Evolutionary conservation across 1,284 basidiomycete species (phyloP).

Genomic region (Agaricales sp.): DNA sequence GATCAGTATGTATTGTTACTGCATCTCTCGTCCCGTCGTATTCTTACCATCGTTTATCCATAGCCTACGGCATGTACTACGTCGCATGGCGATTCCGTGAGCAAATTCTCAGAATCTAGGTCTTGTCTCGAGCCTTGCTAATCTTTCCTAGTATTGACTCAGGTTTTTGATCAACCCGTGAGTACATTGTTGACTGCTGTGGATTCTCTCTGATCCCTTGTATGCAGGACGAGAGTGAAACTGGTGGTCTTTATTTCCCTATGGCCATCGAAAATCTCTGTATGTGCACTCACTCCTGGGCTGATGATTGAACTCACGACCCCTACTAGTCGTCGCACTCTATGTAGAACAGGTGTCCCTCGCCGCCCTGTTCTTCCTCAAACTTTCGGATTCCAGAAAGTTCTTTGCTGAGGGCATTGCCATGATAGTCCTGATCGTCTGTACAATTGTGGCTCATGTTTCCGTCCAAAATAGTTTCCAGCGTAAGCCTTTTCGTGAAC

Average conservation of each 20-base stretch:
- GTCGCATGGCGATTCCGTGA: conserved; percentile 55
- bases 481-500: conserved; percentile 17
- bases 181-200: background rate
- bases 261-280: conserved; percentile 65
- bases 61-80: conserved; percentile 55
- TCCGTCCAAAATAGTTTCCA: conserved; percentile 30
- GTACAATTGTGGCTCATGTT: conserved; percentile 38
- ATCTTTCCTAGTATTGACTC: conserved; percentile 29
- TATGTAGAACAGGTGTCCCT: conserved; percentile 63
- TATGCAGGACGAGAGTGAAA: conserved; percentile 32
- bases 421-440: conserved; percentile 50
- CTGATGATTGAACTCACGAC: background rate
- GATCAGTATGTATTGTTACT: conserved; percentile 23
- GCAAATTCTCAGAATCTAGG: conserved; percentile 13
- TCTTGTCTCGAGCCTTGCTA: conserved; percentile 5
- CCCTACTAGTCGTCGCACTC: conserved; percentile 44
- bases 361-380: conserved; percentile 59
- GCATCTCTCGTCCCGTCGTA: background rate
- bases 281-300: conserved; percentile 15
- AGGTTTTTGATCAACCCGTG: conserved; percentile 46
- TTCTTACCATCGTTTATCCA: conserved; percentile 1
- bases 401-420: conserved; percentile 46
- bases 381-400: conserved; percentile 20
- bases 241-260: conserved; percentile 57
- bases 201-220: background rate